Percentiles rank a stretch among this genome's conserved stretches.
These are phyloP conservation scores for Vigna nakashimae DNA, from an alignment of 306 rosid species.

Conservation along the genomic window DNA sequence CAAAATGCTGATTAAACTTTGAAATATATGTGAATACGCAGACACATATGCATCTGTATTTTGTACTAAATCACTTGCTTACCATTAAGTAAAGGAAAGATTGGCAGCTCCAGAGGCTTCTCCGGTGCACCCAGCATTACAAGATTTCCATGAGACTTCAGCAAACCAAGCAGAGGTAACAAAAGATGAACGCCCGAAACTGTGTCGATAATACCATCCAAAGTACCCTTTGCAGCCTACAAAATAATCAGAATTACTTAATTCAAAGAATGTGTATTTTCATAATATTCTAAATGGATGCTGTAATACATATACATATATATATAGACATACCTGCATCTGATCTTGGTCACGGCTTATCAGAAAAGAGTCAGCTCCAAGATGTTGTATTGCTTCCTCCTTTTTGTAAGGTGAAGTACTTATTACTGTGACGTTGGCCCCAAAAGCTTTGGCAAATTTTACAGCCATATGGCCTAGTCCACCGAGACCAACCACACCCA, in stretches of 20 bases:
- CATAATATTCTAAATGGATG: not conserved
- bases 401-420: constrained; percentile 62
- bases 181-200: constrained; percentile 53
- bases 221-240: constrained; percentile 45
- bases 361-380: constrained; percentile 59
- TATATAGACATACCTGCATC: constrained; percentile 43
- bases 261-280: not conserved
- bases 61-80: not conserved
- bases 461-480: constrained; percentile 67
- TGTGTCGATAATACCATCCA: constrained; percentile 70
- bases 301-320: no score
- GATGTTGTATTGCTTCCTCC: constrained; percentile 52
- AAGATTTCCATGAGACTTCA: constrained; percentile 60
- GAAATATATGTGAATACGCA: not conserved
- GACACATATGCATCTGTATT: not conserved
- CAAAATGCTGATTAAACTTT: not conserved
- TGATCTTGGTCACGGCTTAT: constrained; percentile 54
- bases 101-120: constrained; percentile 49
- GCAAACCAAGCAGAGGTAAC: constrained; percentile 47
- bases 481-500: constrained; percentile 70
- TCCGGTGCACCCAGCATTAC: constrained; percentile 55
- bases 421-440: constrained; percentile 57
- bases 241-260: not conserved
- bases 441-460: constrained; percentile 66
- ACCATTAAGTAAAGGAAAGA: constrained; percentile 42